Conservation (phyloP, 805 yeast genomes). For the Candida railenensis region DNA sequence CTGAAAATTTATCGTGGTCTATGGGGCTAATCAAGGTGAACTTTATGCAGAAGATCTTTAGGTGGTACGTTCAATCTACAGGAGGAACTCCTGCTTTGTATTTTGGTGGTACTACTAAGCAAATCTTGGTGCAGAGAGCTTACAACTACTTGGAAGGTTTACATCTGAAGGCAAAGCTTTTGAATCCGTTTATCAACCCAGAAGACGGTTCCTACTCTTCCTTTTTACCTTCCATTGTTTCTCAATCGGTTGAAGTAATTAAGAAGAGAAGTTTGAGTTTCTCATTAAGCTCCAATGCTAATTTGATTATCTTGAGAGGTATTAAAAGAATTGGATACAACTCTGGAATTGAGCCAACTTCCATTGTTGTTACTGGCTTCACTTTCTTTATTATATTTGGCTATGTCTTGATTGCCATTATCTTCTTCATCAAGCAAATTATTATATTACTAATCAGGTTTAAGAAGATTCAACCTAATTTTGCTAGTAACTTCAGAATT, state of each 20-base stretch:
- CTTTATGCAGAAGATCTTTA: constrained; percentile 82
- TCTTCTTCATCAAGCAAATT: constrained; percentile 53
- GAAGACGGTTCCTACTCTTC: neutral
- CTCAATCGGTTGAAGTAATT: neutral
- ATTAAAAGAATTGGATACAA: constrained; percentile 78
- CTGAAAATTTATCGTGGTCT: constrained; percentile 91
- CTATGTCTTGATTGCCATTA: constrained; percentile 62
- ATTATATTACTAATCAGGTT: constrained; percentile 47
- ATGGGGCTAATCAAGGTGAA: constrained; percentile 79
- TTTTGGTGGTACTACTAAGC: constrained; percentile 57
- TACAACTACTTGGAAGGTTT: constrained; percentile 27
- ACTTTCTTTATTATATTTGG: constrained; percentile 81
- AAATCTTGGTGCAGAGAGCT: constrained; percentile 76
- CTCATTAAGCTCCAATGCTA: constrained; percentile 49
- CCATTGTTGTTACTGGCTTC: constrained; percentile 83
- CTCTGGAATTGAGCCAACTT: constrained; percentile 76
- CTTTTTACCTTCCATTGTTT: neutral
- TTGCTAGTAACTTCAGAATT: constrained; percentile 48
- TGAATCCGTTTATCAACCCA: neutral
- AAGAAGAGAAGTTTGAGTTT: constrained; percentile 31
- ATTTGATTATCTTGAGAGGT: constrained; percentile 76
- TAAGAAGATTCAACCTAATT: constrained; percentile 50
- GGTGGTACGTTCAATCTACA: constrained; percentile 85
- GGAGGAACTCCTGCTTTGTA: constrained; percentile 82
- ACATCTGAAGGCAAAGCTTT: constrained; percentile 16